Conservation (phyloP, 2,329 filamentous ascomycete species). For the Parasarocladium wereldwijsianum region DNA sequence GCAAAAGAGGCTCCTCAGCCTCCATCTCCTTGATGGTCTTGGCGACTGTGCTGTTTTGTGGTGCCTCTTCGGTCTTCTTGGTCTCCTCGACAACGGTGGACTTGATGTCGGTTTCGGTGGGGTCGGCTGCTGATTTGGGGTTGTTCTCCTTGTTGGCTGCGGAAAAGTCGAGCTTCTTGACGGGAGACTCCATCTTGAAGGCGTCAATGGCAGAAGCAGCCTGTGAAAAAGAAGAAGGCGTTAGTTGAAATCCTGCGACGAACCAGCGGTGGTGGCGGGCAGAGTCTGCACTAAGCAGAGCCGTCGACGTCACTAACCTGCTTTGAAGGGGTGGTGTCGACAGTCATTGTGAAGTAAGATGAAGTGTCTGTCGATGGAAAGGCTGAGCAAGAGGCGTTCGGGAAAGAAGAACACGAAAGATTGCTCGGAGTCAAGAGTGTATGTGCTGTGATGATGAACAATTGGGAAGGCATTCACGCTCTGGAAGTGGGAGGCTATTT, state of each 20-base stretch:
- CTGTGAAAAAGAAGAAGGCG: conserved; percentile 30
- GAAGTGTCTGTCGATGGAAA: conserved; percentile 4
- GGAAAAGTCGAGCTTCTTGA: conserved; percentile 78
- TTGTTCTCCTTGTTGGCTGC: conserved; percentile 70
- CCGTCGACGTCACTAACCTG: conserved; percentile 30
- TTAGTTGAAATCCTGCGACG: conserved; percentile 15
- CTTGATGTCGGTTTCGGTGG: conserved; percentile 49
- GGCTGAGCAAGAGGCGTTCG: conserved; percentile 1
- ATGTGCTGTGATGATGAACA: no score
- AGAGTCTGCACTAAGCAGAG: conserved; percentile 3
- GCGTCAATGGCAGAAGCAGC: conserved; percentile 74
- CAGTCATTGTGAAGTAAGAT: conserved; percentile 46
- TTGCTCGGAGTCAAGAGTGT: conserved; percentile 6
- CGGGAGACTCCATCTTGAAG: conserved; percentile 83
- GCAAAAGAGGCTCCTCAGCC: conserved; percentile 75
- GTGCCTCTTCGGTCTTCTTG: conserved; percentile 26
- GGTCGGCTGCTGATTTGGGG: conserved; percentile 32
- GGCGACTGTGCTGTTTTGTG: conserved; percentile 24
- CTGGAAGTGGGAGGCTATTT: conserved; percentile 21
- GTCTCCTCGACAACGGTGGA: conserved; percentile 24
- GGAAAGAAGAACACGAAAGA: conserved; percentile 12
- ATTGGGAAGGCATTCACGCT: no score
- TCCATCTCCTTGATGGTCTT: conserved; percentile 51
- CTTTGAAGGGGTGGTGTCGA: conserved; percentile 50
- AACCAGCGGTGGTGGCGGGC: conserved; percentile 5